Evolutionary conservation across 345 rosid genomes (phyloP).

Genomic region (Eucalyptus microcorys): DNA sequence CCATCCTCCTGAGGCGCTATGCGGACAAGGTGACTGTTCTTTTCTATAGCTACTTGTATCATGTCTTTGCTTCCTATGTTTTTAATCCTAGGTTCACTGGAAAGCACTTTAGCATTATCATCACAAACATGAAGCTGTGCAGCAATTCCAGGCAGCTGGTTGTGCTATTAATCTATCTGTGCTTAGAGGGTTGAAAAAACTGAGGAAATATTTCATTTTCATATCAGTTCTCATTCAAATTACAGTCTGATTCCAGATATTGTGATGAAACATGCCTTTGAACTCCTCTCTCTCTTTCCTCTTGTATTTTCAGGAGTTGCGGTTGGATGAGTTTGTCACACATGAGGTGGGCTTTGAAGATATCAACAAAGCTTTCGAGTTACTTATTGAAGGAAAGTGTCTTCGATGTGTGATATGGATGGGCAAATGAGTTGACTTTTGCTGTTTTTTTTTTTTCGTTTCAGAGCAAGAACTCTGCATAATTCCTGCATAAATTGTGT

Average conservation of each 20-base stretch:
- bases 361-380: conserved; percentile 60
- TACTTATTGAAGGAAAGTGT: conserved; percentile 43
- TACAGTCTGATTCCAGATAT: not conserved
- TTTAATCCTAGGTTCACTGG: not conserved
- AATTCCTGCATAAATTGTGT: not conserved
- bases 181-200: not conserved
- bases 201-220: not conserved
- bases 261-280: not conserved
- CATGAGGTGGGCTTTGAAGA: conserved; percentile 67
- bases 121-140: not conserved
- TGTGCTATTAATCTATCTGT: not conserved
- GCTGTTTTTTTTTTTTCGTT: not conserved
- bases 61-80: not conserved
- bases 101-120: not conserved
- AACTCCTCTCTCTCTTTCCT: not conserved
- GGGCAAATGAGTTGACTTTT: conserved; percentile 13
- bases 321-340: conserved; percentile 64
- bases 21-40: conserved; percentile 32
- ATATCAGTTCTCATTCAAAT: not conserved
- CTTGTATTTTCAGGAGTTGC: conserved; percentile 35
- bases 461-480: not conserved
- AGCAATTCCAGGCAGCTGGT: not conserved
- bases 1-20: conserved; percentile 60
- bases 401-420: conserved; percentile 79
- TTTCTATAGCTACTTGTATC: not conserved